Evolutionary conservation across 2,329 filamentous ascomycete species (phyloP), one percentile per base, ranked within the genome.

Genomic region (Neonectria coccinea): DNA sequence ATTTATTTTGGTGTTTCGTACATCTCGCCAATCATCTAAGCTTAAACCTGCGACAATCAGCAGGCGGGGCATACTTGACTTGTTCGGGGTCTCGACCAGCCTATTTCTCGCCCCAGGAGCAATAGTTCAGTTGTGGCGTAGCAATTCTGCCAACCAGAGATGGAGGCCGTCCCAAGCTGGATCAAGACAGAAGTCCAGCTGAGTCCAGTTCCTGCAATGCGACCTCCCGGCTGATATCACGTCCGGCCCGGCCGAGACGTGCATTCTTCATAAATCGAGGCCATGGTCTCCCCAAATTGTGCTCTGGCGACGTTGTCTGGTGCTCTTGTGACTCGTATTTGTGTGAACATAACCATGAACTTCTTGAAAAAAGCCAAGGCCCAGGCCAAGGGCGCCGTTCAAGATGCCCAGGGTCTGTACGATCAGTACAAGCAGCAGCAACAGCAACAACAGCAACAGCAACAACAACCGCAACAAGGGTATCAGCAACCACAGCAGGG

Each of bases 371-470:
- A 29, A 29, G 59, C 59, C 12, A 57, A 57, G 25, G 57, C 45
- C 25, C 59, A 62, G 48, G 59, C 50, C 18, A 57, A 62, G 16
- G 59, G 53, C 31, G 53, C 53, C 4, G 59, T 62, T 7, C 59
- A 62, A 22, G 59, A 62, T 10, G 59, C 59, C 2, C 59, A 62
- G n/a, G 59, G 59, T 29, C 18, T 62, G 36, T 57, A 57, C 33
- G 55, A 36, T 29, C 47, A 41, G 20, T 62, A 57, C 39, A 62
- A 25, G 18, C 53, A 56, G 27, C 41, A 62, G 27, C 54, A 58
- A 14, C 53, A 62, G 18, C 36, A 47, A 16, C 53, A 18, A 16
- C 31, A 41, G n/a, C 45, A 29, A 29, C 57, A 27, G 14, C 47
- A 44, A 33, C 39, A 11, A 20, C 47, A 44, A 33, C 39, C 11